Base-by-base conservation (phyloP, 2,329 filamentous ascomycete species). In the Penicillium sumatraense region DNA sequence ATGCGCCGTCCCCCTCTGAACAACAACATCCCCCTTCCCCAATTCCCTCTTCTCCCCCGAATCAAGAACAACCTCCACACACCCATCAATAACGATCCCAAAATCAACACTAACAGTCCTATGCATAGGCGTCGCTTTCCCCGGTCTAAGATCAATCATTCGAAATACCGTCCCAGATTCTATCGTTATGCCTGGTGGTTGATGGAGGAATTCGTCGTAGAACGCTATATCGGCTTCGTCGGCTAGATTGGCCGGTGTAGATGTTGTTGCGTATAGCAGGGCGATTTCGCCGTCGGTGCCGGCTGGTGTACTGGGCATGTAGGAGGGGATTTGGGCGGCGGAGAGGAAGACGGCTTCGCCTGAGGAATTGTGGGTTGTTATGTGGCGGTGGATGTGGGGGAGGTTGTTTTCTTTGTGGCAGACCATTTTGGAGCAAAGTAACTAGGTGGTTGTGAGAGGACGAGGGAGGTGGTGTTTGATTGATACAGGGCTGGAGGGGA, bases 61-160 rank as follows among this genome's bases (percentile, higher is more conserved):
- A 51, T 76, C 72, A 29, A 77, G 52, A 2, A 70, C 56, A 7
- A 76, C 54, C 56, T 75, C 73, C 11, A 75, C 65, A 35, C 71
- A 66, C 0, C 74, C 73, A 27, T 75, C 72, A 7, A 77, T 26
- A 1, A 76, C 66, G 21, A 75, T 64, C 6, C 72, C 71, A 54
- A 73, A 76, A 47, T 76, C 73, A 8, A 77, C 11, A 36, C 68
- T 72, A 2, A 75, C 62, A 2, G 74, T 73, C 1, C 74, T 65
- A 58, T 77, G 72, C 68, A 75, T 72, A 0, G 72, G 72, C 0
- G 63, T 71, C 4, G 58, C 54, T 38, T 66, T 66, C 2, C 70
- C 68, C 0, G 74, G 74, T 14, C 61, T 62, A 18, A 75, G 61
- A 49, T 74, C 72, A 33, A 76, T 66, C 16, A 68, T 59, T 4